Conservation (phyloP, 345 rosid genomes). For the Eucalyptus albens region DNA sequence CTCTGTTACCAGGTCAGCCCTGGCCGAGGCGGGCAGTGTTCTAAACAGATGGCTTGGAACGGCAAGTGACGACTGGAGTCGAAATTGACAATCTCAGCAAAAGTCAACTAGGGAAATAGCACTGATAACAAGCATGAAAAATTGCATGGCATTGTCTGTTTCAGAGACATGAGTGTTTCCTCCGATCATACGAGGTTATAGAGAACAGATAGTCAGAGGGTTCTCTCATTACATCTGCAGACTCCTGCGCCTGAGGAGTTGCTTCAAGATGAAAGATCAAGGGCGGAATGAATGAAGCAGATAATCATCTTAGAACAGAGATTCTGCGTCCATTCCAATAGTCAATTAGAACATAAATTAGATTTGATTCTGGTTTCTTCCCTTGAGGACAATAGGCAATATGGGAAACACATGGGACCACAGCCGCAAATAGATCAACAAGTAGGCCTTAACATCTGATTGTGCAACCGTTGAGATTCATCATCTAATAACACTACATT, state of each 20-base stretch:
- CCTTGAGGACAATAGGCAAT: not conserved
- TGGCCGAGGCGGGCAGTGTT: not conserved
- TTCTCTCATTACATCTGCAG: not conserved
- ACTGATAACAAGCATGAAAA: not conserved
- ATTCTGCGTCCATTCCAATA: not conserved
- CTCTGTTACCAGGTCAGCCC: not conserved
- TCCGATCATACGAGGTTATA: not conserved
- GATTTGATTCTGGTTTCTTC: not conserved
- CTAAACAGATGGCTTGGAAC: not conserved
- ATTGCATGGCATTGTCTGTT: not conserved
- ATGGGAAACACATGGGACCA: not conserved
- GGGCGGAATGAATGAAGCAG: not conserved
- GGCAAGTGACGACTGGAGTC: not conserved
- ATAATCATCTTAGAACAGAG: not conserved
- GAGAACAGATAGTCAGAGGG: not conserved
- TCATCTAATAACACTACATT: not conserved
- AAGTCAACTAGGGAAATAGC: not conserved
- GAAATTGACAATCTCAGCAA: not conserved
- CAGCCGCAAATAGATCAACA: not conserved
- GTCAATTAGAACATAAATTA: not conserved
- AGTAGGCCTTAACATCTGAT: not conserved
- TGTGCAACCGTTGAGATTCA: not conserved
- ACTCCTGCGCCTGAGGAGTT: not conserved
- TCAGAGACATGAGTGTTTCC: not conserved
- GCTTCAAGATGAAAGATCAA: not conserved